phyloP scores from a whole-genome alignment of 495 filamentous ascomycete species.

The Daldinia childiae region DNA sequence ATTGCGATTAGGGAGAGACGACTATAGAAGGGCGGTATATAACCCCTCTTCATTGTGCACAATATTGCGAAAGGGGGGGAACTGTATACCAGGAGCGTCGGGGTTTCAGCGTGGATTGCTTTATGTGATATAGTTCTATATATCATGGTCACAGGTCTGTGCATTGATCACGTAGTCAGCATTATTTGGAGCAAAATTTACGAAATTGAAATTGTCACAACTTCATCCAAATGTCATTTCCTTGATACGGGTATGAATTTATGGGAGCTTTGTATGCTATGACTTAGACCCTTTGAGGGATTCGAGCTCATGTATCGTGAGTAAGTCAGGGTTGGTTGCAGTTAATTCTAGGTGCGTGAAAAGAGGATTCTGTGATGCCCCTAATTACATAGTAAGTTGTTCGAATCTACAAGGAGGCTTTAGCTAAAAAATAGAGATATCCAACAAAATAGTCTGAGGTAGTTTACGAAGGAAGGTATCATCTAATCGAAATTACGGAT shows the following conservation, averaged over 20 bases:
- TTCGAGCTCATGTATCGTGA: neutral
- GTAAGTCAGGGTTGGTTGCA: neutral
- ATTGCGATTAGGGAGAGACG: conserved; percentile 31
- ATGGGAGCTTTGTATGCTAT: neutral
- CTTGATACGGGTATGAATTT: neutral
- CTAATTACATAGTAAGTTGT: neutral
- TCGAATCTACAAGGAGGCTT: conserved; percentile 5
- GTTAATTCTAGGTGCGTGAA: neutral
- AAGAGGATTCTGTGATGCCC: neutral
- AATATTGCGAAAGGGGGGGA: conserved; percentile 31
- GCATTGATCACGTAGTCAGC: conserved; percentile 34
- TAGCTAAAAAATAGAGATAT: neutral
- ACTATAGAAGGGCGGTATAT: conserved; percentile 25
- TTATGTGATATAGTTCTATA: conserved; percentile 34
- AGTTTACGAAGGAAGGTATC: neutral
- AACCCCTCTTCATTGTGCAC: conserved; percentile 38
- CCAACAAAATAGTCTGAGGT: neutral
- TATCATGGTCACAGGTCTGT: conserved; percentile 20
- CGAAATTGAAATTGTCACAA: conserved; percentile 38
- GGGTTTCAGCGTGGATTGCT: conserved; percentile 24
- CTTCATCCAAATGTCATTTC: neutral
- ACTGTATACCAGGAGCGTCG: conserved; percentile 35
- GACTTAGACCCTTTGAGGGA: neutral
- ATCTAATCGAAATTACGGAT: neutral
- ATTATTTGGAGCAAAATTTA: conserved; percentile 27